Evolutionary conservation across 1,139 yeast species (phyloP).

Genomic region (Meyerozyma elateridarum): DNA sequence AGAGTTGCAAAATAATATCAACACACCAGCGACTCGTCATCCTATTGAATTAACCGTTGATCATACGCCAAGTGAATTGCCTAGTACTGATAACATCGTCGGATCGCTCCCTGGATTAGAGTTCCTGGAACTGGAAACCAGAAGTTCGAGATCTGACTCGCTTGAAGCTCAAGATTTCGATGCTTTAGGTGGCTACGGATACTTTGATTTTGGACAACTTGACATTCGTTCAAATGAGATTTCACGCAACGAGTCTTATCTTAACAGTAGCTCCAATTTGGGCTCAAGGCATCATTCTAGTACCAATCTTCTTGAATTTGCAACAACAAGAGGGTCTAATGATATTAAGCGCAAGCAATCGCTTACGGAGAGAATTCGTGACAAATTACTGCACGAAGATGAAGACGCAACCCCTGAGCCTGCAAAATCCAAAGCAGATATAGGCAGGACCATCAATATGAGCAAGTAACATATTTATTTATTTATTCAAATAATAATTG

Average conservation of each 20-base stretch:
- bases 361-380: conserved; percentile 35
- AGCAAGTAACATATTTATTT: no score
- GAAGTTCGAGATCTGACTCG: conserved; percentile 9
- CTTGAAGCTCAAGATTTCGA: conserved; percentile 22
- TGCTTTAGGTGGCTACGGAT: conserved; percentile 67
- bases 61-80: conserved; percentile 4
- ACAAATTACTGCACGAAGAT: conserved; percentile 24
- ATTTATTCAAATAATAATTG: no score
- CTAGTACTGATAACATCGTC: conserved; percentile 1
- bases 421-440: neutral
- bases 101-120: neutral
- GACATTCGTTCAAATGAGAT: conserved; percentile 29
- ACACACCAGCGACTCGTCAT: conserved; percentile 29
- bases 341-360: conserved; percentile 27
- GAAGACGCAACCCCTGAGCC: conserved; percentile 9
- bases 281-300: conserved; percentile 31
- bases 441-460: neutral
- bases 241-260: conserved; percentile 26
- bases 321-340: conserved; percentile 8
- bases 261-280: conserved; percentile 24
- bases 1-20: conserved; percentile 29
- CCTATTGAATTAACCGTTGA: conserved; percentile 31
- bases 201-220: conserved; percentile 65
- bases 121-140: neutral
- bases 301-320: conserved; percentile 21